A percentile compares a stretch with the other conserved stretches of the same genome.
These are phyloP conservation scores for Cladobotryum protrusum DNA, from an alignment of 2,329 filamentous ascomycete genomes.

Conservation along the genomic window DNA sequence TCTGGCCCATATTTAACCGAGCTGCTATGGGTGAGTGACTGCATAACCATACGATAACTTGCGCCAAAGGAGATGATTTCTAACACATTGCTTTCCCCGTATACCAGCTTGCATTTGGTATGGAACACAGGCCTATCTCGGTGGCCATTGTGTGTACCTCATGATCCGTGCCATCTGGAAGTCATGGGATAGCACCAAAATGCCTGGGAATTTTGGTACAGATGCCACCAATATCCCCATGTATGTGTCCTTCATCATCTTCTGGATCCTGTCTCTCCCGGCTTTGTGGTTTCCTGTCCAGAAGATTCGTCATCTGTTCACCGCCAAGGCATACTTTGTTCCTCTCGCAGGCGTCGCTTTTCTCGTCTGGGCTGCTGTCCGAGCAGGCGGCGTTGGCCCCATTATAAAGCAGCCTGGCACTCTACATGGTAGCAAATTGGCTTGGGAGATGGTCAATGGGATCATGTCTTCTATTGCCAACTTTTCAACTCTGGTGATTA, in stretches of 20 bases:
- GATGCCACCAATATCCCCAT: slow-evolving; percentile 65
- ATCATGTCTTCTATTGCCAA: slow-evolving; percentile 89
- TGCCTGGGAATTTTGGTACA: slow-evolving; percentile 61
- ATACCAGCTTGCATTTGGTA: slow-evolving; percentile 72
- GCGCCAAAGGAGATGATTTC: not conserved
- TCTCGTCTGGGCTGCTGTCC: slow-evolving; percentile 79
- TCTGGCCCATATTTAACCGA: slow-evolving; percentile 86
- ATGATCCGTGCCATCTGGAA: slow-evolving; percentile 87
- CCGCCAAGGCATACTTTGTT: slow-evolving; percentile 79
- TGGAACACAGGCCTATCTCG: slow-evolving; percentile 79
- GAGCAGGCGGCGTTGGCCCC: slow-evolving; percentile 76
- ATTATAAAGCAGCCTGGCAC: slow-evolving; percentile 65
- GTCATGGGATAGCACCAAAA: slow-evolving; percentile 51
- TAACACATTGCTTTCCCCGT: not conserved
- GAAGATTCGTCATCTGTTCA: slow-evolving; percentile 83
- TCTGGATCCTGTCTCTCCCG: slow-evolving; percentile 74
- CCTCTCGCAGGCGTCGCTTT: slow-evolving; percentile 78
- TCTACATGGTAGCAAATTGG: slow-evolving; percentile 61
- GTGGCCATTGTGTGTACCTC: slow-evolving; percentile 75
- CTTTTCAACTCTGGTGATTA: slow-evolving; percentile 79
- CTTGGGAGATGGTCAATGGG: slow-evolving; percentile 76
- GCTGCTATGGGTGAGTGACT: slow-evolving; percentile 60
- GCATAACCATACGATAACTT: not conserved
- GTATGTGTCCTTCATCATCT: slow-evolving; percentile 79
- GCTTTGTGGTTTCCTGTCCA: slow-evolving; percentile 88